Evolutionary conservation across 768 basidiomycete genomes (phyloP).

Genomic region (Lactarius quietus): DNA sequence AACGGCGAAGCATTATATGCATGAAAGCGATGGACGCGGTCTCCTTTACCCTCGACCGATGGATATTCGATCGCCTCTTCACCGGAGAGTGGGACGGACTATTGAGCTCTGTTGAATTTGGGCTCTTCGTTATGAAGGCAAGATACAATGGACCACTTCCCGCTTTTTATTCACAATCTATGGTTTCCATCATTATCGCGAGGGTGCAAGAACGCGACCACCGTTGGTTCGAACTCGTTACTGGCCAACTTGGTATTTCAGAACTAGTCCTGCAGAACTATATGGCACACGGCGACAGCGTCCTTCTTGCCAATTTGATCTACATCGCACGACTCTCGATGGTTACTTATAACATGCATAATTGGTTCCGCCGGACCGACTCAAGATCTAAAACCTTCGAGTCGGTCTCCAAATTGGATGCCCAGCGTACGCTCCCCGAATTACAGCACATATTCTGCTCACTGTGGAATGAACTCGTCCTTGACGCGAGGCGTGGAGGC

Average conservation of each 20-base stretch:
- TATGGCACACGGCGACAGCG: slow-evolving; percentile 4
- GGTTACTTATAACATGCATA: background rate
- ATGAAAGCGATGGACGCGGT: background rate
- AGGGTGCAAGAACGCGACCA: background rate
- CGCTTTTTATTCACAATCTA: background rate
- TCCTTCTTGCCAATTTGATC: slow-evolving; percentile 1
- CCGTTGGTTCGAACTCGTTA: slow-evolving; percentile 7
- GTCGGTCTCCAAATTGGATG: slow-evolving; percentile 7
- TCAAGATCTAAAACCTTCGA: background rate
- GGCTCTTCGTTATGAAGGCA: background rate
- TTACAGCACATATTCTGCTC: slow-evolving; percentile 3
- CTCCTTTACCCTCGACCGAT: background rate
- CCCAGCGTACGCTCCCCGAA: background rate
- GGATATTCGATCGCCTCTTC: background rate
- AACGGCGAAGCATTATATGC: background rate
- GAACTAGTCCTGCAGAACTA: background rate
- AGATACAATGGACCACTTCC: background rate
- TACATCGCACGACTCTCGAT: background rate
- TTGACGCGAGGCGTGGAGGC: background rate
- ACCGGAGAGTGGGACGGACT: slow-evolving; percentile 8
- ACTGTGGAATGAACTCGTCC: background rate
- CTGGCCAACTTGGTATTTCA: slow-evolving; percentile 3
- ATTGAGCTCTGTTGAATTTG: slow-evolving; percentile 10
- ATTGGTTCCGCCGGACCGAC: background rate
- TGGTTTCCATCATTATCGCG: background rate